phyloP scores from a whole-genome alignment of 1,284 basidiomycete genomes.

The Ustilago sp. region DNA sequence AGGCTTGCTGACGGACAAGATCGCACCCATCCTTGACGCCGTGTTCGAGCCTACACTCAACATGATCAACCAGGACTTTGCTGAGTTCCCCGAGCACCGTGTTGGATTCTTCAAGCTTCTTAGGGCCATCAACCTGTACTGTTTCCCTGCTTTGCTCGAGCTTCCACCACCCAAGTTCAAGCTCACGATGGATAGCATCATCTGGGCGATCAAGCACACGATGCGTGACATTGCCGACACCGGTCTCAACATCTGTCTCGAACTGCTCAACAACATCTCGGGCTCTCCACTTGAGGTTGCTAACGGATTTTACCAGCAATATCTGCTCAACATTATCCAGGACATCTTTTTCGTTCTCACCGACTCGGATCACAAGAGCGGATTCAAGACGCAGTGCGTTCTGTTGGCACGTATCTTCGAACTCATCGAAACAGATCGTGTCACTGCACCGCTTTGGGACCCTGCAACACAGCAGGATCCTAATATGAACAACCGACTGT shows the following conservation, averaged over 20 bases:
- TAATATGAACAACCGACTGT: slow-evolving; percentile 82
- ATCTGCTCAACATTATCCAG: slow-evolving; percentile 91
- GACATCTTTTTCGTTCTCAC: slow-evolving; percentile 98
- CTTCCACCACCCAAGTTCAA: slow-evolving; percentile 95
- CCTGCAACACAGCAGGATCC: slow-evolving; percentile 78
- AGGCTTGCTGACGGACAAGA: slow-evolving; percentile 83
- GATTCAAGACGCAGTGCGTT: slow-evolving; percentile 69
- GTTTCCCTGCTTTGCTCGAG: slow-evolving; percentile 93
- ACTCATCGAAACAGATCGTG: slow-evolving; percentile 84
- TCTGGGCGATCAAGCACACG: slow-evolving; percentile 99
- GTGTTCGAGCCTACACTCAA: slow-evolving; percentile 96
- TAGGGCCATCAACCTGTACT: slow-evolving; percentile 90
- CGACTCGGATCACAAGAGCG: slow-evolving; percentile 98
- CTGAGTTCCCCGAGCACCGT: slow-evolving; percentile 97
- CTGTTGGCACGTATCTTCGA: slow-evolving; percentile 89
- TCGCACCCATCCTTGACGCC: slow-evolving; percentile 94
- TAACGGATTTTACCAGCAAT: slow-evolving; percentile 88
- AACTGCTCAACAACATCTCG: slow-evolving; percentile 96
- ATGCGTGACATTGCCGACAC: slow-evolving; percentile 99
- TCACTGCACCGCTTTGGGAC: slow-evolving; percentile 88
- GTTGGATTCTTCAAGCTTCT: slow-evolving; percentile 97
- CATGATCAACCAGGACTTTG: slow-evolving; percentile 99
- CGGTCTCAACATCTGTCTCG: slow-evolving; percentile 83
- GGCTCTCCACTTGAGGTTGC: slow-evolving; percentile 81
- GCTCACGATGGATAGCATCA: slow-evolving; percentile 96